Percentiles rank a stretch among this genome's conserved stretches.
phyloP scores from a whole-genome alignment of 2,329 filamentous ascomycete species.

The Alternaria infectoria region DNA sequence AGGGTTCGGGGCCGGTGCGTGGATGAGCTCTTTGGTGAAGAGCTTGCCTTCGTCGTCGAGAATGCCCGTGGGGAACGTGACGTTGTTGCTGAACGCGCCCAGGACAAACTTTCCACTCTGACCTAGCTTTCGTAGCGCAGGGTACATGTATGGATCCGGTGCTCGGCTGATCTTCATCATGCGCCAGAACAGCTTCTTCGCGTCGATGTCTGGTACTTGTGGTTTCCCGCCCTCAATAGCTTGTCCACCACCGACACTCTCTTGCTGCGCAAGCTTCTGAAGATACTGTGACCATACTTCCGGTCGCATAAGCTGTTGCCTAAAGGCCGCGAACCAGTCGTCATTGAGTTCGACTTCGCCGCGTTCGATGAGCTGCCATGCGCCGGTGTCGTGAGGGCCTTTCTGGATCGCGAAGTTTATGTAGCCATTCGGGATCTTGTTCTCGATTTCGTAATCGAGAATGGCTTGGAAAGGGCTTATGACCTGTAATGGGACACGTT shows the following conservation, averaged over 20 bases:
- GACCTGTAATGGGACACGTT: slow-evolving; percentile 62
- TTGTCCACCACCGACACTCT: slow-evolving; percentile 38
- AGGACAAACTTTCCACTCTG: slow-evolving; percentile 55
- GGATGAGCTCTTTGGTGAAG: slow-evolving; percentile 45
- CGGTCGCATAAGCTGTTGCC: slow-evolving; percentile 71
- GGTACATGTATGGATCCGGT: slow-evolving; percentile 87
- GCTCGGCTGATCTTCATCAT: slow-evolving; percentile 81
- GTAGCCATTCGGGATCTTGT: slow-evolving; percentile 84
- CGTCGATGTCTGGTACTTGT: slow-evolving; percentile 75
- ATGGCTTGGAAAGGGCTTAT: slow-evolving; percentile 92
- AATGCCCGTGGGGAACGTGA: slow-evolving; percentile 81
- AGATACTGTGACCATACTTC: slow-evolving; percentile 71
- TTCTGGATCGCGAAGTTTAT: slow-evolving; percentile 88
- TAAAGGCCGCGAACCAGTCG: slow-evolving; percentile 78
- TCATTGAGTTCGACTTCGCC: slow-evolving; percentile 79
- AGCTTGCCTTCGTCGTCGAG: slow-evolving; percentile 62
- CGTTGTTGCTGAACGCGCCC: slow-evolving; percentile 87
- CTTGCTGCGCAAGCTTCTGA: slow-evolving; percentile 30
- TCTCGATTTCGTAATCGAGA: slow-evolving; percentile 80
- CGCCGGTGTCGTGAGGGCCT: slow-evolving; percentile 73
- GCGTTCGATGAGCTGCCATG: slow-evolving; percentile 87
- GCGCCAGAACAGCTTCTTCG: slow-evolving; percentile 80
- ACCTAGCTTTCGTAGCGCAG: slow-evolving; percentile 74
- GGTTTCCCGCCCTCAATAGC: slow-evolving; percentile 51
- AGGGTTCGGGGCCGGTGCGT: slow-evolving; percentile 25